These are phyloP conservation scores for Nicotiana knightiana DNA, from an alignment of 257 asterid genomes.

Conservation along the genomic window DNA sequence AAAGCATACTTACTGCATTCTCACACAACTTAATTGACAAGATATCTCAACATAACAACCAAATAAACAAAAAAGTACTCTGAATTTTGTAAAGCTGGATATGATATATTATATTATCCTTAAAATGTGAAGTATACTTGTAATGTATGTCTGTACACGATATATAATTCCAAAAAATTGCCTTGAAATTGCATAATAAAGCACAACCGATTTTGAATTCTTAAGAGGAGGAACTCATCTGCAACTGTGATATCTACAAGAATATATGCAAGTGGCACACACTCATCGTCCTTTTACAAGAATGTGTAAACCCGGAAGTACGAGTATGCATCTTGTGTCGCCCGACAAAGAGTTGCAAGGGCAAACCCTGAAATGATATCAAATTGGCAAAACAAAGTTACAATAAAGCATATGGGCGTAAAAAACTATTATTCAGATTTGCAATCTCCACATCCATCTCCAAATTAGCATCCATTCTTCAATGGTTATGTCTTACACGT, in stretches of 20 bases:
- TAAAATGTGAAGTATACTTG: conserved; percentile 1
- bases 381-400: conserved; percentile 10
- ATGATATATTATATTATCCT: background rate
- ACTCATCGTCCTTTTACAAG: conserved; percentile 22
- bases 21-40: background rate
- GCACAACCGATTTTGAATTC: conserved; percentile 52
- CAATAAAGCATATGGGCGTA: background rate
- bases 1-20: background rate
- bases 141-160: conserved; percentile 33
- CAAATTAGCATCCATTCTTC: background rate
- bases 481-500: background rate
- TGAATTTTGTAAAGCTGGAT: background rate
- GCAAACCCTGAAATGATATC: conserved; percentile 13
- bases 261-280: conserved; percentile 32
- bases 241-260: conserved; percentile 72
- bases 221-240: conserved; percentile 93
- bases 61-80: background rate
- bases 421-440: background rate
- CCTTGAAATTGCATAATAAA: conserved; percentile 12
- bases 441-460: background rate
- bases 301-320: conserved; percentile 11
- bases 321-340: background rate
- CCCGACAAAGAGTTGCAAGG: background rate
- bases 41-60: background rate
- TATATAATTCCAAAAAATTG: conserved; percentile 19